Percentiles rank a stretch among this genome's conserved stretches.
These are phyloP conservation scores for Salix caprea DNA, from an alignment of 345 rosid species.

Conservation along the genomic window DNA sequence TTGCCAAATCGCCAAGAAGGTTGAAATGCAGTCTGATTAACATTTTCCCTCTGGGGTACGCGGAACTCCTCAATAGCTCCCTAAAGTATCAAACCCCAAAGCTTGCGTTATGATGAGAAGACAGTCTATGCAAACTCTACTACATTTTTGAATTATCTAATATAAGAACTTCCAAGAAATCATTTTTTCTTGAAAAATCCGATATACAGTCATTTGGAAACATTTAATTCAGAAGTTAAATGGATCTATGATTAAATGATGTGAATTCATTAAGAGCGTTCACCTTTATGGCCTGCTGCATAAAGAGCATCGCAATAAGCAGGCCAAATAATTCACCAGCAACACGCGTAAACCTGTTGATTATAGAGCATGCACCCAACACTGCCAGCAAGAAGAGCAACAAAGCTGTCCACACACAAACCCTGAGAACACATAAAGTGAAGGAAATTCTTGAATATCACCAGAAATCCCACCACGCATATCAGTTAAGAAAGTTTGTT, in stretches of 20 bases:
- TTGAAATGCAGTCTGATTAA: constrained; percentile 52
- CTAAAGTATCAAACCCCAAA: constrained; percentile 27
- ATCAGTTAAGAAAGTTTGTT: constrained; percentile 1
- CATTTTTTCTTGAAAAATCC: not conserved
- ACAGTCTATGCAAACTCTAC: not conserved
- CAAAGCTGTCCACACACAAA: constrained; percentile 88
- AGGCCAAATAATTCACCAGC: constrained; percentile 95
- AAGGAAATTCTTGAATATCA: constrained; percentile 6
- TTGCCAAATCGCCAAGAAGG: constrained; percentile 88
- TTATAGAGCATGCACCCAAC: constrained; percentile 87
- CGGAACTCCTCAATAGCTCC: constrained; percentile 86
- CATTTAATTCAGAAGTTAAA: not conserved
- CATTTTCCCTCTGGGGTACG: constrained; percentile 69
- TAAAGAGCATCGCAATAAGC: constrained; percentile 87
- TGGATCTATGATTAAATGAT: not conserved
- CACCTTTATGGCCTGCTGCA: constrained; percentile 91
- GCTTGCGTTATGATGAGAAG: not conserved
- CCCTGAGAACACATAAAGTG: constrained; percentile 43
- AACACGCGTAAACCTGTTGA: constrained; percentile 85
- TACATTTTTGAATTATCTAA: not conserved
- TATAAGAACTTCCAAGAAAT: not conserved
- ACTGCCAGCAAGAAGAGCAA: constrained; percentile 79
- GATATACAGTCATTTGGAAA: constrained; percentile 2
- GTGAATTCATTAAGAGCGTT: constrained; percentile 17
- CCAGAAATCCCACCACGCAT: not conserved